Evolutionary conservation across 441 rosid species (phyloP).

Genomic region (Codiaeum variegatum): DNA sequence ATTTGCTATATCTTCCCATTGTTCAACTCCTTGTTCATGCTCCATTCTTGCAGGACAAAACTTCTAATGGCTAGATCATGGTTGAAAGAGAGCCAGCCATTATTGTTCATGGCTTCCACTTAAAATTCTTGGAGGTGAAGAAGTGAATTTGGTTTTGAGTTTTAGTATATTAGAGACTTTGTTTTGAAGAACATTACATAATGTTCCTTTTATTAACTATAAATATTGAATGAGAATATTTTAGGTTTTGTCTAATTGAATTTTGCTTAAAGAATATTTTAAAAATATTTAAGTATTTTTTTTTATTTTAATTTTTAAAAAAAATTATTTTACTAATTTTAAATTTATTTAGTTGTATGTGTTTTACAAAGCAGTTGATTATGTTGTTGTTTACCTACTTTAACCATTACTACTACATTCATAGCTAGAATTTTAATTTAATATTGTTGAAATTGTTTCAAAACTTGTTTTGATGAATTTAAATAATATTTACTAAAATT

Average conservation of each 20-base stretch:
- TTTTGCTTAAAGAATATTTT: not conserved
- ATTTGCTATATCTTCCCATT: conserved; percentile 33
- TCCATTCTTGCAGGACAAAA: conserved; percentile 62
- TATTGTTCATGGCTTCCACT: conserved; percentile 36
- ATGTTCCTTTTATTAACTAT: conserved; percentile 10
- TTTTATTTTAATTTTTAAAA: no score
- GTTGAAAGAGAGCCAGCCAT: conserved; percentile 35
- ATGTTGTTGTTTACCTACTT: not conserved
- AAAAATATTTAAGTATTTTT: not conserved
- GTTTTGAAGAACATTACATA: not conserved
- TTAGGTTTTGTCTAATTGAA: conserved; percentile 1
- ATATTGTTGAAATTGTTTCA: no score
- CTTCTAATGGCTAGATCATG: conserved; percentile 57
- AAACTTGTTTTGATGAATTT: no score
- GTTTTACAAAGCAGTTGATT: not conserved
- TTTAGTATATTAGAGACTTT: conserved; percentile 14
- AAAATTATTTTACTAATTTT: no score
- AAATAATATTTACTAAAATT: no score
- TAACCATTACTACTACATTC: not conserved
- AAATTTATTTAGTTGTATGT: not conserved
- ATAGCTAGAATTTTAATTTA: no score
- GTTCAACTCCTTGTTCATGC: conserved; percentile 39
- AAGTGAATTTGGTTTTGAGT: not conserved
- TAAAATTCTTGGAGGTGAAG: conserved; percentile 11
- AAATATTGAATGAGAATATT: conserved; percentile 13